Conservation (phyloP, 805 yeast species). For the Saturnispora hagleri region DNA sequence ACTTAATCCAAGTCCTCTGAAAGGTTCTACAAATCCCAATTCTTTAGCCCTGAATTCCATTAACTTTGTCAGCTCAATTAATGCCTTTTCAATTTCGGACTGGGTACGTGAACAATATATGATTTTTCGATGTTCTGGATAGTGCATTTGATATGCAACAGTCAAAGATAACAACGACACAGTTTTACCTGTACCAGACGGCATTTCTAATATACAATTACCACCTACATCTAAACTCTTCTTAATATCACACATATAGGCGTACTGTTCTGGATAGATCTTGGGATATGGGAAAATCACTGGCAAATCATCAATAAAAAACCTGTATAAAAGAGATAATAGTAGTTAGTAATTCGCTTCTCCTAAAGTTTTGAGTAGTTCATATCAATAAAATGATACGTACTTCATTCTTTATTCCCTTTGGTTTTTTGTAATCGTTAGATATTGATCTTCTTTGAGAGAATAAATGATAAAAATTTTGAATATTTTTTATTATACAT, state of each 20-base stretch:
- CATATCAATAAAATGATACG: conserved; percentile 1
- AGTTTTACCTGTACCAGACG: conserved; percentile 98
- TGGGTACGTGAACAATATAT: conserved; percentile 98
- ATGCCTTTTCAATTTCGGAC: conserved; percentile 97
- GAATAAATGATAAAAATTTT: neutral
- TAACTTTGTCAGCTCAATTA: conserved; percentile 78
- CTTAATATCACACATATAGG: conserved; percentile 94
- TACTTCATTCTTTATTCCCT: conserved; percentile 12
- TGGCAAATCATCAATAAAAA: conserved; percentile 91
- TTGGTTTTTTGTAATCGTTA: neutral
- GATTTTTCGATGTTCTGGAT: conserved; percentile 89
- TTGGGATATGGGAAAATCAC: conserved; percentile 93
- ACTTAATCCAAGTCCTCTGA: conserved; percentile 88
- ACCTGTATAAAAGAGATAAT: conserved; percentile 34
- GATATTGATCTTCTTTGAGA: neutral
- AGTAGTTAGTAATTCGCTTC: neutral
- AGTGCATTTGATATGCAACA: conserved; percentile 87
- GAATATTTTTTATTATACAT: neutral
- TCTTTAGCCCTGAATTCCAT: conserved; percentile 83
- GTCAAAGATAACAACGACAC: conserved; percentile 84
- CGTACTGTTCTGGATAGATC: conserved; percentile 97
- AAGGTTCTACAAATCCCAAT: conserved; percentile 80
- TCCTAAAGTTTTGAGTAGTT: neutral
- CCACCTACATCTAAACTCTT: conserved; percentile 94
- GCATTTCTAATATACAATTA: conserved; percentile 95